phyloP scores from a whole-genome alignment of 2,329 filamentous ascomycete genomes.

The Dryadomyces sulphureus region DNA sequence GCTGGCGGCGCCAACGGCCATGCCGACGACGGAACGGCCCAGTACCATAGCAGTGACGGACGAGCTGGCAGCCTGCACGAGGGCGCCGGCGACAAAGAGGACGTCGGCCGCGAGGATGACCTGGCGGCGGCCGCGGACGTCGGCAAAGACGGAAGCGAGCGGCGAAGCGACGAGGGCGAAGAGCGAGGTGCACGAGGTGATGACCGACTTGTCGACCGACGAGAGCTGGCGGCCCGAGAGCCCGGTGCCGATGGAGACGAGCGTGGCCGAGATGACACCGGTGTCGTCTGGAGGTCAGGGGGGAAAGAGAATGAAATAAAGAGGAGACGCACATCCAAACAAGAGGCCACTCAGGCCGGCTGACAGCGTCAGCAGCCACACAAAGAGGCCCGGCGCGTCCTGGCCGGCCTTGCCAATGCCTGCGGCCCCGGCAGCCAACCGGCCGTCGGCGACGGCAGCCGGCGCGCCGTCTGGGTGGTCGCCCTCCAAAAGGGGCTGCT shows the following conservation, averaged over 20 bases:
- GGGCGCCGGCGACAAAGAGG: conserved; percentile 54
- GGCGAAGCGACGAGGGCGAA: conserved; percentile 51
- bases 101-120: conserved; percentile 50
- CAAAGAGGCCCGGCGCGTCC: conserved; percentile 30
- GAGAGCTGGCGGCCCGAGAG: conserved; percentile 42
- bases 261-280: conserved; percentile 52
- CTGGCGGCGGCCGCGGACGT: conserved; percentile 43
- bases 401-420: neutral
- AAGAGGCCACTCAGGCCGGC: conserved; percentile 53
- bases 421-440: neutral
- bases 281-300: conserved; percentile 37
- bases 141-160: conserved; percentile 48
- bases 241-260: conserved; percentile 47
- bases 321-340: conserved; percentile 41
- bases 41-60: conserved; percentile 50
- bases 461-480: neutral
- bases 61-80: conserved; percentile 44
- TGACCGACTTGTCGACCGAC: conserved; percentile 53
- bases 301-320: neutral
- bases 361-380: conserved; percentile 47
- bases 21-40: conserved; percentile 55
- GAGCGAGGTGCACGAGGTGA: conserved; percentile 54
- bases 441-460: neutral
- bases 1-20: conserved; percentile 60
- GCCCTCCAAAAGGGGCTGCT: conserved; percentile 8